These are phyloP conservation scores for Ophiocordyceps australis DNA, from an alignment of 2,329 filamentous ascomycete genomes.

Conservation along the genomic window DNA sequence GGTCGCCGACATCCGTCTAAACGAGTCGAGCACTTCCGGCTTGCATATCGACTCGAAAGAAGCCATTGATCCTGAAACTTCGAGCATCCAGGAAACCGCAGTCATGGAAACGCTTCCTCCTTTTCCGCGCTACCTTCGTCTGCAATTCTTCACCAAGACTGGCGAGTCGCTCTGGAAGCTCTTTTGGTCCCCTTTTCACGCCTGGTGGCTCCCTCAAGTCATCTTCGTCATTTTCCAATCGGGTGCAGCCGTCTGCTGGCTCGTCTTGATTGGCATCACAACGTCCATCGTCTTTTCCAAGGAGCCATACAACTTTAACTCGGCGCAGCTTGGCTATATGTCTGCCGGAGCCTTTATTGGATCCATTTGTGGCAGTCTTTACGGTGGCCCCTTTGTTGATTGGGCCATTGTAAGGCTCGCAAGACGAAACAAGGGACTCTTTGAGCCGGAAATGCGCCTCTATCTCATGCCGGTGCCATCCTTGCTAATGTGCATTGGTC, in stretches of 20 bases:
- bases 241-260: slow-evolving; percentile 1
- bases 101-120: no score
- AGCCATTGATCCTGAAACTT: no score
- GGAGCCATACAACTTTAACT: slow-evolving; percentile 12
- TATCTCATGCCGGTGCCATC: slow-evolving; percentile 17
- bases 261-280: background rate
- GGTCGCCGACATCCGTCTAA: background rate
- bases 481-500: slow-evolving; percentile 14
- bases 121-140: background rate
- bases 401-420: slow-evolving; percentile 15
- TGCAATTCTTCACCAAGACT: background rate
- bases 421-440: slow-evolving; percentile 17
- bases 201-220: background rate
- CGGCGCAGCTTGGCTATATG: slow-evolving; percentile 8
- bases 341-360: slow-evolving; percentile 13
- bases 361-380: slow-evolving; percentile 14
- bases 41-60: background rate
- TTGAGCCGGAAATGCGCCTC: slow-evolving; percentile 23
- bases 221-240: background rate
- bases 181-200: background rate
- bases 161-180: background rate
- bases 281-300: slow-evolving; percentile 2
- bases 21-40: background rate
- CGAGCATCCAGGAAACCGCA: no score
- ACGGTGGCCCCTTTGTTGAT: slow-evolving; percentile 18